Evolutionary conservation across 352 stramenopile species (phyloP), one percentile per base, ranked within the genome.

Genomic region (Phytophthora hybrid): DNA sequence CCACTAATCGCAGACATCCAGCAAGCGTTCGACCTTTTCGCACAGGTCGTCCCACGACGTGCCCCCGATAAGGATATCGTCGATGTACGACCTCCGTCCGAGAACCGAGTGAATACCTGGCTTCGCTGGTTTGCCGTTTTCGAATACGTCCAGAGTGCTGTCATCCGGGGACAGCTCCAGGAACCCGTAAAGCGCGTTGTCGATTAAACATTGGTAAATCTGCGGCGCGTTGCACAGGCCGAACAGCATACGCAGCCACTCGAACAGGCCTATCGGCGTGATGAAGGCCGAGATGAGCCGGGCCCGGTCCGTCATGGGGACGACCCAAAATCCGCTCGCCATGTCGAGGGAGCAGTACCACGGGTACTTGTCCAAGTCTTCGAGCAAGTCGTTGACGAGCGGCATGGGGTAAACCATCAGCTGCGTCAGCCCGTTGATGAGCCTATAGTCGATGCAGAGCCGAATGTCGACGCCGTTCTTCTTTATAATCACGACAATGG

Each of bases 181-280:
- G 3, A 71, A 53, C 0, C 54, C 73, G 41, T 72, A 74, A 0
- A 80, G 59, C 23, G 58, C 57, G 21, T 80, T 80, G 51, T 71
- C 68, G 21, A 77, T 11, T n/a, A 80, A 54, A 2, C 64, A 53
- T 23, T 80, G 68, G 31, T 76, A 79, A 8, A 76, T 74, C 31
- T 76, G 67, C 5, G 73, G 73, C 3, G 62, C 67, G 29, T 79
- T 79, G 37, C 55, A 69, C 4, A 76, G 34, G 1, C 67, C 63
- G 26, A 74, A 77, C 3, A 64, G 63, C 73, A 80, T 80, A 6
- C 69, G 18, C 0, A 37, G 41, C 73, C 73, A 80, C 37, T 77
- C 59, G 34, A 73, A 74, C 19, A 70, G 53, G 1, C 59, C 73
- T 3, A 74, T 65, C 2, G 69, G 73, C 1, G 61, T 73, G 52